These are phyloP conservation scores for Macrocybe sp. DNA, from an alignment of 1,284 basidiomycete genomes.

Conservation along the genomic window DNA sequence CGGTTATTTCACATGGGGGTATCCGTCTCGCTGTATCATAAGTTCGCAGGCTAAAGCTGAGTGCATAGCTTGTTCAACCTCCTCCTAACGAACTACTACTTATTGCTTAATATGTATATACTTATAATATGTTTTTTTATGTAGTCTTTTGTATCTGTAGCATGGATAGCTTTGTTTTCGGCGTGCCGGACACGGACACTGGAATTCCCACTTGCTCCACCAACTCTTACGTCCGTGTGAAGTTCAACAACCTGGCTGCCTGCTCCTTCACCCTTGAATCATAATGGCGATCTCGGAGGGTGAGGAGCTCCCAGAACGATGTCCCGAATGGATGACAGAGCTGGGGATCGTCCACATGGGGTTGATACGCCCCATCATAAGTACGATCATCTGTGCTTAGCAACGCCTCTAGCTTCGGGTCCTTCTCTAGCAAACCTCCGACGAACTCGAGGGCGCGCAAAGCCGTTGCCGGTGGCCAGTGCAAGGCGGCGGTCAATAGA, in stretches of 20 bases:
- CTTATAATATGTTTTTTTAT: no score
- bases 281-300: slow-evolving; percentile 54
- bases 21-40: no score
- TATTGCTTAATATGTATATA: no score
- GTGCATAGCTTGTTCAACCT: no score
- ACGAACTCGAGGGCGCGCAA: slow-evolving; percentile 74
- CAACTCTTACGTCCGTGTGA: slow-evolving; percentile 18
- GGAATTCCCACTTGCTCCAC: slow-evolving; percentile 8
- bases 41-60: no score
- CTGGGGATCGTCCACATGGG: slow-evolving; percentile 84
- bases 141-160: no score
- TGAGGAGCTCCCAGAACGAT: slow-evolving; percentile 65
- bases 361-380: slow-evolving; percentile 76
- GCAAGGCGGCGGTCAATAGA: slow-evolving; percentile 71
- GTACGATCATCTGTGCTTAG: slow-evolving; percentile 84
- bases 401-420: slow-evolving; percentile 79
- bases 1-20: no score
- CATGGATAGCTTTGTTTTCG: no score
- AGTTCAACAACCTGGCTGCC: slow-evolving; percentile 45
- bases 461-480: slow-evolving; percentile 70
- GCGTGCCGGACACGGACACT: no score
- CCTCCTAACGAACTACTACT: no score
- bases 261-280: slow-evolving; percentile 56
- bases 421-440: slow-evolving; percentile 64
- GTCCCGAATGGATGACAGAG: slow-evolving; percentile 70